Percentiles rank a stretch among this genome's conserved stretches.
phyloP scores from a whole-genome alignment of 257 asterid species.

The Oldenlandia corymbosa region DNA sequence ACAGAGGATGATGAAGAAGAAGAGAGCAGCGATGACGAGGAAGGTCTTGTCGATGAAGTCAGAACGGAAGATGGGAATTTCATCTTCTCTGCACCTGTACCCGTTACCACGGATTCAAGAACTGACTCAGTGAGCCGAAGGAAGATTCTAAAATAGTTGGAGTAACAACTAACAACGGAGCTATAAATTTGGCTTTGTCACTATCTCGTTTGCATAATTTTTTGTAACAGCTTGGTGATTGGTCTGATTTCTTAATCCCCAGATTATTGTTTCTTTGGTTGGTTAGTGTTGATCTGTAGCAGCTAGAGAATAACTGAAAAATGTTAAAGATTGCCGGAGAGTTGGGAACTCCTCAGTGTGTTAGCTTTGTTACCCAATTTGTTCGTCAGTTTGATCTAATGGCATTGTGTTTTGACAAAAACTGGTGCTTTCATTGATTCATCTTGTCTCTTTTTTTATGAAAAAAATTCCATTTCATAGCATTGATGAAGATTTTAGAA shows the following conservation, averaged over 20 bases:
- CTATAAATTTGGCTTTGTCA: neutral
- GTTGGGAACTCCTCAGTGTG: neutral
- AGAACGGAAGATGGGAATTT: conserved; percentile 20
- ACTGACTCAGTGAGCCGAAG: conserved; percentile 25
- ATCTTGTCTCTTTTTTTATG: too few relatives aligned
- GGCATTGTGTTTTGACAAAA: conserved; percentile 1
- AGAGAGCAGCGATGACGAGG: conserved; percentile 35
- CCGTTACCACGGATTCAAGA: conserved; percentile 50
- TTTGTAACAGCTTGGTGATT: neutral
- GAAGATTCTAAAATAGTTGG: conserved; percentile 22
- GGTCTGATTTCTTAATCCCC: neutral
- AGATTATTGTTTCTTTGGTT: neutral
- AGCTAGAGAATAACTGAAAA: neutral
- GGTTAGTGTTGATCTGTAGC: neutral
- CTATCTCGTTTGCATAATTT: neutral
- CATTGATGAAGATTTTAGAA: too few relatives aligned
- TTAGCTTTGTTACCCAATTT: conserved; percentile 5
- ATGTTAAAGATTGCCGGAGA: neutral
- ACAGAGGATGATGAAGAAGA: conserved; percentile 34
- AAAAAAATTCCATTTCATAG: too few relatives aligned
- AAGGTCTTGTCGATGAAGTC: conserved; percentile 17
- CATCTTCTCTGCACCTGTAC: conserved; percentile 47
- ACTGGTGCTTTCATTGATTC: too few relatives aligned
- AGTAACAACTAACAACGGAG: neutral
- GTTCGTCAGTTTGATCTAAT: neutral